phyloP scores from a whole-genome alignment of 352 stramenopile genomes.

The Plasmopara viticola region DNA sequence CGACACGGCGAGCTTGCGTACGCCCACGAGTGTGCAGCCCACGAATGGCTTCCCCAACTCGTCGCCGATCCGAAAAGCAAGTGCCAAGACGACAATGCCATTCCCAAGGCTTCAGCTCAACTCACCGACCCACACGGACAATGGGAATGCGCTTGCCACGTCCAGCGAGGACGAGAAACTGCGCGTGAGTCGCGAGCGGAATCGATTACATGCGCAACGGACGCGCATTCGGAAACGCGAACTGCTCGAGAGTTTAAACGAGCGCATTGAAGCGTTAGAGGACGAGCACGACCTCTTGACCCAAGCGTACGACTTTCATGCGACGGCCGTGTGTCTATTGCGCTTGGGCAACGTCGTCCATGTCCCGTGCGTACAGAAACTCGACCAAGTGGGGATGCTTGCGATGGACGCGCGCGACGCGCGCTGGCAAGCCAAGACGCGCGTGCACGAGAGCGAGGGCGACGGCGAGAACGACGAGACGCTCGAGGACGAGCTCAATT shows the following conservation, averaged over 20 bases:
- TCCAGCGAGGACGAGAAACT: slow-evolving; percentile 53
- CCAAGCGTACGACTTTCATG: slow-evolving; percentile 72
- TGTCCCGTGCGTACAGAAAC: slow-evolving; percentile 37
- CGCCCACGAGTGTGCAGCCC: slow-evolving; percentile 47
- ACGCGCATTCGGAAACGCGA: slow-evolving; percentile 73
- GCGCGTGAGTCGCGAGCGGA: slow-evolving; percentile 66
- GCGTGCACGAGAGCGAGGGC: slow-evolving; percentile 30
- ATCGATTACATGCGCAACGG: slow-evolving; percentile 67
- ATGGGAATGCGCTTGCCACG: slow-evolving; percentile 2
- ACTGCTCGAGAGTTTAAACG: slow-evolving; percentile 67
- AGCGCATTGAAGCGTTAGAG: slow-evolving; percentile 55
- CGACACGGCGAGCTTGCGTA: slow-evolving; percentile 32
- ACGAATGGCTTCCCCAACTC: slow-evolving; percentile 37
- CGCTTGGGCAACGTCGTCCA: slow-evolving; percentile 36
- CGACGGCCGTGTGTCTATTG: slow-evolving; percentile 58
- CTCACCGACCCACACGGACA: slow-evolving; percentile 31
- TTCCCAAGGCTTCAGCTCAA: slow-evolving; percentile 39
- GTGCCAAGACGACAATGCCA: slow-evolving; percentile 17
- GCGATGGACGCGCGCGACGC: slow-evolving; percentile 34
- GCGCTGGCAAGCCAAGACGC: slow-evolving; percentile 14
- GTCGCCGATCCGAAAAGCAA: slow-evolving; percentile 63
- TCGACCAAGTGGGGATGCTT: slow-evolving; percentile 46
- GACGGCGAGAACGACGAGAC: slow-evolving; percentile 31
- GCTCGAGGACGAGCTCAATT: slow-evolving; percentile 35
- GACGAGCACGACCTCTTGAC: slow-evolving; percentile 57